phyloP scores from a whole-genome alignment of 345 rosid species.

The Zanthoxylum bungeanum region DNA sequence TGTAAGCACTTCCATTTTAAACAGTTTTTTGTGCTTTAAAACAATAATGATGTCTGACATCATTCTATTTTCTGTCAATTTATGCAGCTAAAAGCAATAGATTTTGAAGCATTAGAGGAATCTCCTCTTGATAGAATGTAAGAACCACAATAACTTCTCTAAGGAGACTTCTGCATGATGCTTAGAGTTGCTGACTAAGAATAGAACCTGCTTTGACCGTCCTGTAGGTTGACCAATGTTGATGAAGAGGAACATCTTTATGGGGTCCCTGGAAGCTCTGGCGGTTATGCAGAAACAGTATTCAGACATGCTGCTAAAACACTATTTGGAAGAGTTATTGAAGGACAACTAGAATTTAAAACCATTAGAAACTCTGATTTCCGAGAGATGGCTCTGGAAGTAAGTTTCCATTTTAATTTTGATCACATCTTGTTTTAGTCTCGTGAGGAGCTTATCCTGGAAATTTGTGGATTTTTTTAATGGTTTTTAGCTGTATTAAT shows the following conservation, averaged over 20 bases:
- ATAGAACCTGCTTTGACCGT: neutral
- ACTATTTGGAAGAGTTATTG: constrained; percentile 62
- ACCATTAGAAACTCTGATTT: constrained; percentile 78
- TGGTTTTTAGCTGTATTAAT: neutral
- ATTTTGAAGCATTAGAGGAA: constrained; percentile 65
- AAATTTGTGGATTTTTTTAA: neutral
- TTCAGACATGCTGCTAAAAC: constrained; percentile 66
- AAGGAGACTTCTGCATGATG: neutral
- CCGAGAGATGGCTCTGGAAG: constrained; percentile 76
- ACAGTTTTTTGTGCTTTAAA: neutral
- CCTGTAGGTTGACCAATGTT: constrained; percentile 70
- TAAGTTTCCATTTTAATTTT: constrained; percentile 36
- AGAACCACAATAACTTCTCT: constrained; percentile 18
- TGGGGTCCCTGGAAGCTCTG: constrained; percentile 91
- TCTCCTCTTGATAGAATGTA: constrained; percentile 75
- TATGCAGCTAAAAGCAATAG: constrained; percentile 70
- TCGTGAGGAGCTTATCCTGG: neutral
- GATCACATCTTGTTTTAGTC: neutral
- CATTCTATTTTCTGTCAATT: neutral
- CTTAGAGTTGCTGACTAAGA: neutral
- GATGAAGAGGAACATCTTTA: constrained; percentile 69
- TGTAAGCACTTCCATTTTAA: neutral
- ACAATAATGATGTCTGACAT: constrained; percentile 2
- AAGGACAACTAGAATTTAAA: constrained; percentile 61
- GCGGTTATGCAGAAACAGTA: constrained; percentile 87